Base-by-base conservation (phyloP, 106 monocot genomes). In the Apostasia ramifera region DNA sequence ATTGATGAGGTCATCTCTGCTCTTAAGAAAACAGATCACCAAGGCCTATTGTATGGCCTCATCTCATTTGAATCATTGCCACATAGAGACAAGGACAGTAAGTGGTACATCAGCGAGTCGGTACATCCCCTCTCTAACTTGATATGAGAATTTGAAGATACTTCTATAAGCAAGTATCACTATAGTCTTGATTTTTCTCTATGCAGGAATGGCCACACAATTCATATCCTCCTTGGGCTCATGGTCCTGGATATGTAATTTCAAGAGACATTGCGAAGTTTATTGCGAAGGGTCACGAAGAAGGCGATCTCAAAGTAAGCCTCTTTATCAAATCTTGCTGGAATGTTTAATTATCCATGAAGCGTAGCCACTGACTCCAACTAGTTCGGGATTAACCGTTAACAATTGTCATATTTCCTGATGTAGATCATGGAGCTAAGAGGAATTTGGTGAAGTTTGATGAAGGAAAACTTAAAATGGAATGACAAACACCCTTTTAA, bases 191-290 rank as follows among this genome's bases (percentile, higher is more conserved):
- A 40, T 3, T 37, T 57, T 57, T 57, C 2, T 14, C 6, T 55
- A 10, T 15, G 52, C 47, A 95, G 95, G 95, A 97, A 81, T 97
- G 95, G 92, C 83, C 92, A 14, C 59, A 77, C 73, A 81, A 78
- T 53, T 57, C 60, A 9, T 92, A 97, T 77, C 95, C 95, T 59
- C 92, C 95, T 47, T 97, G 95, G 95, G 95, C 95, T 59, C 92
- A 97, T 86, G 95, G 95, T 64, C 92, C 95, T 49, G 95, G 95
- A 70, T 97, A 97, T 71, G 75, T 97, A 15, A 78, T 97, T 42
- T 92, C 95, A 40, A 73, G 77, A 55, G 92, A 97, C 70, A 89
- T 97, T 76, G 95, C 95, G 1, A 82, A 97, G 57, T 92, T 92
- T 75, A 60, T 97, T n/a, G 89, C 80, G 41, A 73, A 69, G n/a